Base-by-base conservation (phyloP, 116 monocot species). In the Iris pallida region DNA sequence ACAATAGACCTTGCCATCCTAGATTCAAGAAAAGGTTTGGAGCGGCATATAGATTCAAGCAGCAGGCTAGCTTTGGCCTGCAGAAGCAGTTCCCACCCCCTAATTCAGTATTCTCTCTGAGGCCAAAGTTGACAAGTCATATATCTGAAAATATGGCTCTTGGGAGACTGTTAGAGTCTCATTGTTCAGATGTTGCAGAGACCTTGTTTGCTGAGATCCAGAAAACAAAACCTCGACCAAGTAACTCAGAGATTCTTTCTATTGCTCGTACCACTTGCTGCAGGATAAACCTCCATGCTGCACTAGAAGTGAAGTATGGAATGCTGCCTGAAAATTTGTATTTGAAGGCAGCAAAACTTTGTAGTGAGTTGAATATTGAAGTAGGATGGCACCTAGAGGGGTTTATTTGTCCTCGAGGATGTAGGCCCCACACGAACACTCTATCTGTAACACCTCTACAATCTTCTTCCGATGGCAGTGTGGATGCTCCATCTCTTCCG, bases 381-480 rank as follows among this genome's bases (percentile, higher is more conserved):
- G 80, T 98, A 47, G 83, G 71, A 71, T 98, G 98, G 98, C 92
- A 92, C 68, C 57, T 59, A 61, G 88, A 98, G 19, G 90, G 86
- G 17, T 98, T 93, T 80, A 66, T 78, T 16, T 98, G 98, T 73
- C 88, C 90, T 4, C 81, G 82, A 74, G 90, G 98, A 51, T 98
- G 98, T 71, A 80, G 66, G 48, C 70, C 80, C 74, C 59, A 30
- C 5, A 55, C 11, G 43, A 59, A 71, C 13, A 14, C 61, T 61
- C 42, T 58, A 58, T 55, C 53, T 51, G 78, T 93, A 55, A 42
- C 73, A 66, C 82, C 87, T 65, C 54, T 90, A 13, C 52, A 70
- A 10, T 65, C 77, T 76, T 63, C 78, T 20, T 10, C 54, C 10
- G 54, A 67, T 65, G 73, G 55, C 9, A 57, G 63, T 69, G 5